phyloP scores from a whole-genome alignment of 345 rosid species.

The Citrus mangshanensis region DNA sequence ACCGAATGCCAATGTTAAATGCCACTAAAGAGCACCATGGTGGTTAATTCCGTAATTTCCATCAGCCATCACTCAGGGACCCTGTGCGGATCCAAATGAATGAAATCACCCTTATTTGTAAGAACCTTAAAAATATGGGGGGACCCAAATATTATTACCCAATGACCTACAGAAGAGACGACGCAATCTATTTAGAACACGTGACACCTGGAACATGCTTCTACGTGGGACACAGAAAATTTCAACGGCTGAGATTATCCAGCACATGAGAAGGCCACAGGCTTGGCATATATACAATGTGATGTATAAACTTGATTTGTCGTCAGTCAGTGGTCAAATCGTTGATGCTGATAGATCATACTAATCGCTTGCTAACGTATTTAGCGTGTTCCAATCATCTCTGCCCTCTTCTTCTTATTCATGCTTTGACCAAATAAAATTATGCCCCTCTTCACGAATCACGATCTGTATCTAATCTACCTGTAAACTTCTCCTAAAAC shows the following conservation, averaged over 20 bases:
- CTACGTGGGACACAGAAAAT: no score
- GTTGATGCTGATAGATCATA: background rate
- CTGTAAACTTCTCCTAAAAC: no score
- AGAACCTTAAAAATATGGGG: background rate
- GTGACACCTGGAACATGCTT: no score
- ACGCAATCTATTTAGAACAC: no score
- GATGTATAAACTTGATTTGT: background rate
- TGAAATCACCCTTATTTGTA: background rate
- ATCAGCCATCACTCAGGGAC: no score
- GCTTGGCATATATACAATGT: background rate
- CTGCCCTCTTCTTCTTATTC: background rate
- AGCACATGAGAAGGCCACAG: background rate
- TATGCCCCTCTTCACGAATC: no score
- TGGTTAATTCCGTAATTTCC: no score
- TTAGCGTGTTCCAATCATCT: conserved; percentile 2
- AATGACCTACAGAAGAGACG: no score
- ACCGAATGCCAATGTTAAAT: background rate
- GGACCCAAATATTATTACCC: background rate
- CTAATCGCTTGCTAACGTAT: background rate
- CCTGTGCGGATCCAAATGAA: background rate
- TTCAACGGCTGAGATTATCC: background rate
- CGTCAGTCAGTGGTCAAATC: conserved; percentile 6
- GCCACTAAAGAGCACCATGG: background rate
- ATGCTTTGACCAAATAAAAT: background rate
- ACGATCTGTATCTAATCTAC: no score